Base-by-base conservation (phyloP, 2,329 filamentous ascomycete species). In the Coniochaeta hoffmannii region DNA sequence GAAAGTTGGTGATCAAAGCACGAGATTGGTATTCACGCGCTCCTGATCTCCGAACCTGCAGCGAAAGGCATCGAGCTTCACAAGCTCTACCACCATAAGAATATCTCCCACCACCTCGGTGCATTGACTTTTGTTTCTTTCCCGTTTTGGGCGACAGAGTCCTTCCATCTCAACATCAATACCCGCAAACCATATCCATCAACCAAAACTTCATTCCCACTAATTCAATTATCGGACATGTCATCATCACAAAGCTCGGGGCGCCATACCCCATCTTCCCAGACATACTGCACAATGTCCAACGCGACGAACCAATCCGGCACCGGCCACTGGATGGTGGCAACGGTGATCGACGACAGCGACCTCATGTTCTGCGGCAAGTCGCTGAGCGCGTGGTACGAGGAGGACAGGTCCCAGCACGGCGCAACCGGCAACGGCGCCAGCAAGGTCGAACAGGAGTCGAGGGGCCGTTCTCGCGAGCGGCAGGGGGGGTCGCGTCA, bases 281-380 rank as follows among this genome's bases (percentile, higher is more conserved):
- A 26, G 24, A 11, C 49, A 10, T 50, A 50, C 30, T 34, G 9
- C 28, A 10, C 19, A 8, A 34, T 19, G 19, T 28, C 49, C 4
- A 50, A 34, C 11, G 14, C 30, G n/a, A 34, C 49, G 4, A 7
- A 11, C n/a, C 24, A 9, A 31, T 28, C 49, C 4, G 32, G 17
- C 31, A 24, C 30, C 2, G 32, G 24, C 12, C 12, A 38, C 41
- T 83, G 79, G 80, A 74, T 80, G 59, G 73, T 77, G 54, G 75
- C 77, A 32, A 83, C 77, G 51, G 71, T 80, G 58, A 84, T 84
- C 62, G 80, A 84, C 55, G 81, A 84, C 63, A 80, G 83, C 56
- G 81, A 84, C 60, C 71, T 84, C 35, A 82, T 76, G 66, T 84
- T 83, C 61, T 79, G 80, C 55, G 81, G 81, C 62, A 84, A 83